Base-by-base conservation (phyloP, 257 asterid species). In the Cruciata laevipes region DNA sequence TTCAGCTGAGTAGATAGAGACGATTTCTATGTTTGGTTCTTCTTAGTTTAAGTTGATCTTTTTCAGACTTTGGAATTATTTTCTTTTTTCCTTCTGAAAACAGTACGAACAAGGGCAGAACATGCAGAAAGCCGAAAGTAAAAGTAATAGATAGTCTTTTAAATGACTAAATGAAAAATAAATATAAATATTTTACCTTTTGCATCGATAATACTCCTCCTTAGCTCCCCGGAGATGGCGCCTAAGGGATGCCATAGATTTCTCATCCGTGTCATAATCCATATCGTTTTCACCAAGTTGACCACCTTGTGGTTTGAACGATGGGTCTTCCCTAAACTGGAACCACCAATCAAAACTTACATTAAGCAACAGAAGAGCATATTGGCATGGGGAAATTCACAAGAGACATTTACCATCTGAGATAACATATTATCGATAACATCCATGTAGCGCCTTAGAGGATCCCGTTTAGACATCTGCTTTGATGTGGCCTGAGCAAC, bases 271-370 rank as follows among this genome's bases (percentile, higher is more conserved):
- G 79, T 94, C 99, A 67, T 94, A 94, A 74, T 94, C 99, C 97
- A 94, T 87, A 79, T 94, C 97, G 82, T 87, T 87, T 82, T 94
- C 99, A 66, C 99, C 99, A 78, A 94, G 69, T 71, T 75, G 87
- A 63, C 97, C 99, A 52, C 99, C 97, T 85, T 90, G 99, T 16
- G 99, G 99, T 81, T 94, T 94, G 84, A 94, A 94, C 56, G 99
- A 87, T 71, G 97, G 96, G 76, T 94, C 97, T 78, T 85, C 95
- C 81, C 82, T 84, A 67, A 94, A 81, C 99, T 94, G 78, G 68
- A 69, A 53, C 23, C 9, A 61, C n/a, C 9, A 61, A 73, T 74
- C 67, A 69, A 68, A 73, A 33, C 6, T 67, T 51, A 33, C 13
- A 11, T 65, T 55, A 70, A 71, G 56, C 44, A 49, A 37, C 59